Evolutionary conservation across 306 rosid species (phyloP).

Genomic region (Lotus japonicus): DNA sequence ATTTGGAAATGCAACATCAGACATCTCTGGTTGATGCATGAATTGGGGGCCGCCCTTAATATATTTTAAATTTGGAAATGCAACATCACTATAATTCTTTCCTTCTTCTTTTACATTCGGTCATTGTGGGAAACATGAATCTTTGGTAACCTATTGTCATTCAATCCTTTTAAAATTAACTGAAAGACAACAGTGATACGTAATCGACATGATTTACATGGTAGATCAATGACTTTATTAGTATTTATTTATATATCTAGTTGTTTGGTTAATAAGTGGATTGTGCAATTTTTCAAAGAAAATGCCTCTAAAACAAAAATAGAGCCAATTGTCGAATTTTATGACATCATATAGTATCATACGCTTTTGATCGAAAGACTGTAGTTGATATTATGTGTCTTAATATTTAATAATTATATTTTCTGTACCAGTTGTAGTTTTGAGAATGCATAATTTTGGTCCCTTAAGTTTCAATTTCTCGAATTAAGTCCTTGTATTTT

Average conservation of each 20-base stretch:
- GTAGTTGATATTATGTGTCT: neutral
- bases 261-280: neutral
- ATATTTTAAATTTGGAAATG: neutral
- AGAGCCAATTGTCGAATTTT: neutral
- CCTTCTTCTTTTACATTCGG: neutral
- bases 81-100: neutral
- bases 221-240: neutral
- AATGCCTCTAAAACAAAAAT: neutral
- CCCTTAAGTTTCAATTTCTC: too few relatives aligned
- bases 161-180: neutral
- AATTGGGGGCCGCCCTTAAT: neutral
- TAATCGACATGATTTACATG: neutral
- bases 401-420: too few relatives aligned
- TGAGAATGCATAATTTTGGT: too few relatives aligned
- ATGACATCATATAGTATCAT: neutral
- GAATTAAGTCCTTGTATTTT: too few relatives aligned
- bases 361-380: neutral
- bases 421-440: too few relatives aligned
- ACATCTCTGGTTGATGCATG: slow-evolving; percentile 7
- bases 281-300: neutral
- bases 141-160: neutral
- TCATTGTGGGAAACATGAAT: neutral
- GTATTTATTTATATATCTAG: neutral
- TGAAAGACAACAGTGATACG: neutral
- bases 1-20: neutral